Evolutionary conservation across 2,329 filamentous ascomycete species (phyloP), one percentile per base, ranked within the genome.

Genomic region (Sphaerulina populicola): DNA sequence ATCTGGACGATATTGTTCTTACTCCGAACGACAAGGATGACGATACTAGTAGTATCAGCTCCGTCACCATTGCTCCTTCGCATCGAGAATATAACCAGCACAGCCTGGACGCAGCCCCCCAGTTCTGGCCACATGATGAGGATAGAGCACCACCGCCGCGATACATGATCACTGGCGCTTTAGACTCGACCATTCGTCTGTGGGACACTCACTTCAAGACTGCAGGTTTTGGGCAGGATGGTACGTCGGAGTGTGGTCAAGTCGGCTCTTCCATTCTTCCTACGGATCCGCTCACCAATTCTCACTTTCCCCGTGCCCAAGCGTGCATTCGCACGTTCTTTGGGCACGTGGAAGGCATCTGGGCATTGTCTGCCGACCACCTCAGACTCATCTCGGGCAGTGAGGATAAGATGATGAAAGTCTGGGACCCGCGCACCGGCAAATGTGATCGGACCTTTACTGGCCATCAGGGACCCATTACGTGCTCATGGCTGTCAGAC

Each of bases 291-390:
- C 55, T 66, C 15, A 68, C 62, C 21, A 66, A 66, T 51, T 66
- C 64, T 6, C 64, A 67, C 47, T 57, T 57, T 4, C 65, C 65
- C 3, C 61, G 64, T 33, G 63, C 63, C 8, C 59, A 61, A 46
- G 81, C 81, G 57, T 95, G 88, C 62, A 77, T 96, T 31, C 86
- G 88, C 55, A 94, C 88, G 30, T 94, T 96, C 74, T 98, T 97
- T 66, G 93, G 93, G 0, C 93, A 98, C 64, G 80, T 98, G 18
- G 93, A 98, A 68, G 93, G 93, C 30, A 85, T 98, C 15, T 98
- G 93, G 93, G 86, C 87, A 5, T 76, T 98, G 2, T 88, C 86
- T 0, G 91, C 87, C 2, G 91, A 97, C 69, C 90, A 86, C 1
- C 73, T 97, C 15, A 82, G 93, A 9, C 81, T 95, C 12, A 88